phyloP scores from a whole-genome alignment of 2,329 filamentous ascomycete genomes.

The Plenodomus tracheiphilus region DNA sequence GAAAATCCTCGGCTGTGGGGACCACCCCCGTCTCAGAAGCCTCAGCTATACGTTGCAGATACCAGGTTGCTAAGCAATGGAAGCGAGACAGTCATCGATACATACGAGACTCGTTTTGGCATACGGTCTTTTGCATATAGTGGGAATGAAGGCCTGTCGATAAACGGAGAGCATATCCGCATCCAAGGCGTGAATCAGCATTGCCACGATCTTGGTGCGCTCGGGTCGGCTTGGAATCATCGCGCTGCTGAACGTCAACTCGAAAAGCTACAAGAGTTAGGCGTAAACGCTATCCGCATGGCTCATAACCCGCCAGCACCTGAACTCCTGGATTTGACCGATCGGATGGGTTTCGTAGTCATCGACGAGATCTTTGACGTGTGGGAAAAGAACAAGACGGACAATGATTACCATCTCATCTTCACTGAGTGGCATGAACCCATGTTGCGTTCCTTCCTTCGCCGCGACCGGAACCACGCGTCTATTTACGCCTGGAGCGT shows the following conservation, averaged over 20 bases:
- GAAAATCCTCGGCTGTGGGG: constrained; percentile 54
- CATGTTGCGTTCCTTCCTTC: constrained; percentile 55
- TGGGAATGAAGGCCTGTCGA: constrained; percentile 46
- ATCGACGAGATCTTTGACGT: constrained; percentile 59
- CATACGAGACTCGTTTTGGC: constrained; percentile 56
- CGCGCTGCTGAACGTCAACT: constrained; percentile 56
- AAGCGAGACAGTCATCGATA: constrained; percentile 19
- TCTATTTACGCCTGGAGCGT: constrained; percentile 58
- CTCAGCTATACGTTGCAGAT: constrained; percentile 54
- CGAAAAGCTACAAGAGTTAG: constrained; percentile 55
- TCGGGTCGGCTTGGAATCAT: constrained; percentile 57
- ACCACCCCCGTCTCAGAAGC: constrained; percentile 50
- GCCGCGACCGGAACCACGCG: constrained; percentile 59
- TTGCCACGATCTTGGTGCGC: constrained; percentile 53
- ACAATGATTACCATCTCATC: constrained; percentile 57
- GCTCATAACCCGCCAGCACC: constrained; percentile 59
- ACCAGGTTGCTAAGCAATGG: constrained; percentile 36
- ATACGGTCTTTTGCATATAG: constrained; percentile 52
- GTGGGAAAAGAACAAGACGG: constrained; percentile 52
- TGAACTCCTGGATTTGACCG: constrained; percentile 55
- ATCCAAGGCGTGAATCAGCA: constrained; percentile 57
- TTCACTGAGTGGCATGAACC: constrained; percentile 59
- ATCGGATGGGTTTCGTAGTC: constrained; percentile 55
- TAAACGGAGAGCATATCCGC: constrained; percentile 53
- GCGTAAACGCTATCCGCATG: constrained; percentile 55